Conservation (phyloP, 2,329 filamentous ascomycete species). For the Tolypocladium pustulatum region DNA sequence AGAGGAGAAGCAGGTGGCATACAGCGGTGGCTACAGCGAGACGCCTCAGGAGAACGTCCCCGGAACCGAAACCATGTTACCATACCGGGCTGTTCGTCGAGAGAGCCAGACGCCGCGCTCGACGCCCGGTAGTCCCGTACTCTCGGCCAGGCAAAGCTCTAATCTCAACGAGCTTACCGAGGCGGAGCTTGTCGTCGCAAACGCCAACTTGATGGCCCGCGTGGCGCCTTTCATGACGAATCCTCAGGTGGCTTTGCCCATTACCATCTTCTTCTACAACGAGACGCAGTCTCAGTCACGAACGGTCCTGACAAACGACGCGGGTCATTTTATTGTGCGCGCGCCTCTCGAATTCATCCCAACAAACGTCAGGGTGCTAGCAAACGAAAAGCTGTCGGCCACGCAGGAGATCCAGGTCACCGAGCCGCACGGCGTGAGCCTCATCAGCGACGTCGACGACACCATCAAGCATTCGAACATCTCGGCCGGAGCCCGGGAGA, state of each 20-base stretch:
- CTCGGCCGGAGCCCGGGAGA: slow-evolving; percentile 74
- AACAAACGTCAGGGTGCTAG: slow-evolving; percentile 78
- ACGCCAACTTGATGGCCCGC: slow-evolving; percentile 78
- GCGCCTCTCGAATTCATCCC: slow-evolving; percentile 82
- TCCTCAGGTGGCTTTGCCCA: slow-evolving; percentile 63
- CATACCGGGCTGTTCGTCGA: slow-evolving; percentile 13
- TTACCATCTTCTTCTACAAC: slow-evolving; percentile 95
- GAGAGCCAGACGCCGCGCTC: slow-evolving; percentile 27
- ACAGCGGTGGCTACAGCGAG: slow-evolving; percentile 66
- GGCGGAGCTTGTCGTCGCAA: slow-evolving; percentile 67
- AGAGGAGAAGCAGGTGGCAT: slow-evolving; percentile 59
- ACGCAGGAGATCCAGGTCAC: slow-evolving; percentile 70
- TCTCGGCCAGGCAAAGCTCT: slow-evolving; percentile 25
- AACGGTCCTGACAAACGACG: slow-evolving; percentile 75
- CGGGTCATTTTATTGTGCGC: slow-evolving; percentile 76
- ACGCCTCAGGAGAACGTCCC: slow-evolving; percentile 34
- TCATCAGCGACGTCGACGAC: slow-evolving; percentile 97
- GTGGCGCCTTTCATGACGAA: slow-evolving; percentile 84
- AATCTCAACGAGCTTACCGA: slow-evolving; percentile 53
- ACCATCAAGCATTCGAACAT: slow-evolving; percentile 96
- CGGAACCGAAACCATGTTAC: slow-evolving; percentile 20
- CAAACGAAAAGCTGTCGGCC: slow-evolving; percentile 73
- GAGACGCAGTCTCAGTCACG: slow-evolving; percentile 70
- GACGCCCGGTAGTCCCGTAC: slow-evolving; percentile 31
- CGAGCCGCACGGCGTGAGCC: slow-evolving; percentile 68